Conservation (phyloP, 345 rosid genomes). For the Laguncularia racemosa region DNA sequence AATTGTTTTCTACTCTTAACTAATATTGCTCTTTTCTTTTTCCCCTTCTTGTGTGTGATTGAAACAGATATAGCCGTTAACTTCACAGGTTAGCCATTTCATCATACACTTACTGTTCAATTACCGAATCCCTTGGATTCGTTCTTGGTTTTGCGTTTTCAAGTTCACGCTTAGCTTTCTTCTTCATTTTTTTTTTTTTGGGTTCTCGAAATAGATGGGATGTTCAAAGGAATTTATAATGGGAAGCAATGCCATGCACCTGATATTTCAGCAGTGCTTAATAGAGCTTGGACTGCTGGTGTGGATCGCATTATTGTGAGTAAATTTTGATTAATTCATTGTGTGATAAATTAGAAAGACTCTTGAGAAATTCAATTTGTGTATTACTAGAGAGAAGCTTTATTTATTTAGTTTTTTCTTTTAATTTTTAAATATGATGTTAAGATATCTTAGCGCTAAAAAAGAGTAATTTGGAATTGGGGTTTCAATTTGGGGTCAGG, state of each 20-base stretch:
- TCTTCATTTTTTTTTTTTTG: too few species aligned
- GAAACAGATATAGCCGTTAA: conserved; percentile 86
- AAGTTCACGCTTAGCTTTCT: background rate
- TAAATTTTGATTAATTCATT: background rate
- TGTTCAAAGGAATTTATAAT: conserved; percentile 89
- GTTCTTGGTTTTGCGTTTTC: background rate
- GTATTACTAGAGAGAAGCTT: background rate
- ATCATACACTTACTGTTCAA: conserved; percentile 23
- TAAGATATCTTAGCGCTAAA: too few species aligned
- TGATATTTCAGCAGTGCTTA: conserved; percentile 63
- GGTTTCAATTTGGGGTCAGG: too few species aligned
- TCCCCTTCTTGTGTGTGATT: background rate
- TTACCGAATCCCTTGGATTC: background rate
- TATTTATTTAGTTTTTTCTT: too few species aligned
- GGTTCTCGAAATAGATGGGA: conserved; percentile 53
- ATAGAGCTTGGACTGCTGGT: conserved; percentile 90
- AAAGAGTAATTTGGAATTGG: too few species aligned
- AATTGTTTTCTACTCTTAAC: background rate
- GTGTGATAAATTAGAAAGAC: background rate
- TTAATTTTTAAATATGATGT: too few species aligned
- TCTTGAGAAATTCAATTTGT: background rate
- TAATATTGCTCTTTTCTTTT: background rate
- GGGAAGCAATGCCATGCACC: conserved; percentile 76
- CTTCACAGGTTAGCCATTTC: conserved; percentile 88
- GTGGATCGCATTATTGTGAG: conserved; percentile 86